A percentile compares a stretch with the other conserved stretches of the same genome.
These are phyloP conservation scores for Ophiostoma tasmaniense DNA, from an alignment of 2,329 filamentous ascomycete genomes.

Conservation along the genomic window DNA sequence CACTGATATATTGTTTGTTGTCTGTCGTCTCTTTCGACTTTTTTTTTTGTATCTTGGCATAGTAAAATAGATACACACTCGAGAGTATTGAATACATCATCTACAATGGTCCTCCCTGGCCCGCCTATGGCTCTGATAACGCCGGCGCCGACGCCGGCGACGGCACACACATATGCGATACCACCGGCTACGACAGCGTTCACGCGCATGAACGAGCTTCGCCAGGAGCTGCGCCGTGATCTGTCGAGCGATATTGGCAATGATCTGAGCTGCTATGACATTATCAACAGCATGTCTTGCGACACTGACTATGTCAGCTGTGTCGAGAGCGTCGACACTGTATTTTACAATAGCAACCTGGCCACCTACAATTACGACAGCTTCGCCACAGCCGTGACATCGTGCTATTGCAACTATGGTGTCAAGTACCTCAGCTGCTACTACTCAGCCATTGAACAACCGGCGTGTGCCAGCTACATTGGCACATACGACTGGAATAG, in stretches of 20 bases:
- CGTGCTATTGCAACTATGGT: conserved; percentile 24
- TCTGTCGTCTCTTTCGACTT: background rate
- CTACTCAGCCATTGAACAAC: conserved; percentile 15
- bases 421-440: conserved; percentile 23
- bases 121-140: background rate
- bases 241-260: background rate
- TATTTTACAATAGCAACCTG: background rate
- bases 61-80: background rate
- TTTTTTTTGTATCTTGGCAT: background rate
- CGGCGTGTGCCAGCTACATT: conserved; percentile 17
- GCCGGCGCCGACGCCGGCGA: conserved; percentile 8
- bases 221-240: conserved; percentile 10
- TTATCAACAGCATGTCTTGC: background rate
- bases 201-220: conserved; percentile 9
- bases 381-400: background rate
- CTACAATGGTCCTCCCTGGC: background rate
- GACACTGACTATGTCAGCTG: background rate
- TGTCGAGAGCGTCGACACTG: background rate
- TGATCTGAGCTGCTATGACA: background rate
- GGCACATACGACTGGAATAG: conserved; percentile 17
- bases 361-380: background rate
- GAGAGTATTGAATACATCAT: background rate
- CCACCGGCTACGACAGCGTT: conserved; percentile 15
- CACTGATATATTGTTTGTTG: background rate
- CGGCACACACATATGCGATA: conserved; percentile 16